These are phyloP conservation scores for Syncephalastrum sp. DNA, from an alignment of 371 early-diverging fungal genomes.

Conservation along the genomic window DNA sequence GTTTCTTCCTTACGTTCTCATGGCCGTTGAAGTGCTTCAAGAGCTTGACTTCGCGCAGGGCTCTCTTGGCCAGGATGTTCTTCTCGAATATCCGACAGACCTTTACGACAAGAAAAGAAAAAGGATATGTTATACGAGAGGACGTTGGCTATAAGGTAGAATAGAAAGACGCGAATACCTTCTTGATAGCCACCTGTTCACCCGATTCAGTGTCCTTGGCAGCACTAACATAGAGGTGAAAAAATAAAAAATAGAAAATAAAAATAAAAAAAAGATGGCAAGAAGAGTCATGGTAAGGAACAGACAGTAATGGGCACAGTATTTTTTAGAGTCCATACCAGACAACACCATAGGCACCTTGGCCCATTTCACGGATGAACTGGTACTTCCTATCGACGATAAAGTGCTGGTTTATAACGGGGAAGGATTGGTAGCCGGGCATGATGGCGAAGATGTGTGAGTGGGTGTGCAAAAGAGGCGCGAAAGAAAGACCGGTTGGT, in stretches of 20 bases:
- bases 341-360: conserved; percentile 81
- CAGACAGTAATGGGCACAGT: neutral
- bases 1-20: conserved; percentile 67
- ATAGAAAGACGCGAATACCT: conserved; percentile 50
- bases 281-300: conserved; percentile 1
- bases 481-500: conserved; percentile 7
- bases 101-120: conserved; percentile 12
- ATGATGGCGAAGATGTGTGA: conserved; percentile 16
- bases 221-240: conserved; percentile 49
- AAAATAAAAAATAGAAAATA: neutral
- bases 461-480: conserved; percentile 4
- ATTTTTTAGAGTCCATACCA: conserved; percentile 10
- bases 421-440: conserved; percentile 58
- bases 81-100: conserved; percentile 71
- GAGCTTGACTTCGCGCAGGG: conserved; percentile 87
- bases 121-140: neutral
- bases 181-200: conserved; percentile 91
- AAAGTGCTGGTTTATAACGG: conserved; percentile 70
- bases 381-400: conserved; percentile 75
- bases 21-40: conserved; percentile 88
- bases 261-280: too few relatives aligned
- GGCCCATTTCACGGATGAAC: conserved; percentile 86
- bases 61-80: conserved; percentile 82
- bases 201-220: conserved; percentile 77
- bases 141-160: neutral